Percentiles rank a stretch among this genome's conserved stretches.
These are phyloP conservation scores for Geranium incanum DNA, from an alignment of 441 rosid genomes.

Conservation along the genomic window DNA sequence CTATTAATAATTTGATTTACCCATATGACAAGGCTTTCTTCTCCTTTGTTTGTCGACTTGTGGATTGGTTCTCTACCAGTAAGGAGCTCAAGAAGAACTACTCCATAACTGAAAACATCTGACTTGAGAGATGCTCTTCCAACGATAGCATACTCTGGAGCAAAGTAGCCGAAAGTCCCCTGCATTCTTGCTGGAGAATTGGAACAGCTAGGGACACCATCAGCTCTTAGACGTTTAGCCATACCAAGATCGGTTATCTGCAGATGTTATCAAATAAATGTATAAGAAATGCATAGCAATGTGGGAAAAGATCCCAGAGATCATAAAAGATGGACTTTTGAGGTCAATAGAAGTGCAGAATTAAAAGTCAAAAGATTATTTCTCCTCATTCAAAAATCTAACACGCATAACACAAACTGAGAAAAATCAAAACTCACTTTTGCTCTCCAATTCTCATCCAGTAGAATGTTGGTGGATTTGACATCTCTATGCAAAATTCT, in stretches of 20 bases:
- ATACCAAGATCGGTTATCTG: constrained; percentile 97
- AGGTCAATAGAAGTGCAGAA: not conserved
- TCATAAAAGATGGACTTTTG: not conserved
- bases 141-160: constrained; percentile 85
- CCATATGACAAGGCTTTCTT: constrained; percentile 95
- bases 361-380: not conserved
- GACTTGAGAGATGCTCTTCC: constrained; percentile 92
- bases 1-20: constrained; percentile 30
- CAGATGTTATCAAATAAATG: constrained; percentile 16
- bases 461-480: constrained; percentile 68
- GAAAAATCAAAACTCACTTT: constrained; percentile 42
- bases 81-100: constrained; percentile 87
- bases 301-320: not conserved
- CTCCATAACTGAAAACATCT: constrained; percentile 95
- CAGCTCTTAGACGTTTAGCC: constrained; percentile 78
- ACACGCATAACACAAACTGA: not conserved
- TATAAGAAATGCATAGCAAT: not conserved
- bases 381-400: not conserved
- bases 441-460: constrained; percentile 67
- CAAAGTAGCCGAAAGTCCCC: constrained; percentile 96
- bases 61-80: constrained; percentile 85
- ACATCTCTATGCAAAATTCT: constrained; percentile 71
- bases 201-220: constrained; percentile 68
- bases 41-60: constrained; percentile 54
- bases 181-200: constrained; percentile 91